These are phyloP conservation scores for Trichocladium uniseriatum DNA, from an alignment of 495 filamentous ascomycete genomes.

Conservation along the genomic window DNA sequence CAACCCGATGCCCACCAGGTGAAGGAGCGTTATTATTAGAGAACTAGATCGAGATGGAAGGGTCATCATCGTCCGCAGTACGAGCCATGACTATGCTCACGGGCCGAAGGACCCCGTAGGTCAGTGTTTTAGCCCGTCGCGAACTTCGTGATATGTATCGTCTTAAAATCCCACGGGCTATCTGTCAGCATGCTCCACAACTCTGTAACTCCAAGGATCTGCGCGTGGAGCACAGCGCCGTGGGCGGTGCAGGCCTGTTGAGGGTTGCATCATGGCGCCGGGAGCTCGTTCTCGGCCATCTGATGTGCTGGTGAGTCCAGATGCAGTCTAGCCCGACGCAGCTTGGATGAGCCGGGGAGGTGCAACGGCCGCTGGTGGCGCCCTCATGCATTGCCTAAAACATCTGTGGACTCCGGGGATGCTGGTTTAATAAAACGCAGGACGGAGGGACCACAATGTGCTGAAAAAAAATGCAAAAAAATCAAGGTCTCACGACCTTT, in stretches of 20 bases:
- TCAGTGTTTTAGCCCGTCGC: too few species aligned
- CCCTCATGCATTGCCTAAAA: background rate
- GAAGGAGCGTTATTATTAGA: too few species aligned
- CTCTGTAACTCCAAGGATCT: background rate
- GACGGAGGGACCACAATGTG: background rate
- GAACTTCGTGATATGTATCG: too few species aligned
- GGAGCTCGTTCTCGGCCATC: background rate
- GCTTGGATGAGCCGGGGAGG: background rate
- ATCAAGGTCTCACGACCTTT: slow-evolving; percentile 12
- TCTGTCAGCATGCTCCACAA: background rate
- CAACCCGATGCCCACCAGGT: too few species aligned
- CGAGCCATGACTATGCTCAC: too few species aligned
- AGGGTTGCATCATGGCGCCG: slow-evolving; percentile 1
- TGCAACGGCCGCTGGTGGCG: too few species aligned
- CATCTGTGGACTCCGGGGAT: slow-evolving; percentile 1
- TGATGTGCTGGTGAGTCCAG: background rate
- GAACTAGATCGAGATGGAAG: too few species aligned
- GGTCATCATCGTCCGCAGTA: too few species aligned
- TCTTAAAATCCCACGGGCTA: background rate
- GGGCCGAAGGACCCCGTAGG: too few species aligned
- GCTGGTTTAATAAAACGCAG: background rate
- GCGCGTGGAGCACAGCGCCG: too few species aligned
- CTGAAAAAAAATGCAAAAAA: slow-evolving; percentile 7
- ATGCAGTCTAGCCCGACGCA: slow-evolving; percentile 3
- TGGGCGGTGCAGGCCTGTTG: too few species aligned